Evolutionary conservation across 352 stramenopile species (phyloP), one percentile per base, ranked within the genome.

Genomic region (Phytopythium montanum): DNA sequence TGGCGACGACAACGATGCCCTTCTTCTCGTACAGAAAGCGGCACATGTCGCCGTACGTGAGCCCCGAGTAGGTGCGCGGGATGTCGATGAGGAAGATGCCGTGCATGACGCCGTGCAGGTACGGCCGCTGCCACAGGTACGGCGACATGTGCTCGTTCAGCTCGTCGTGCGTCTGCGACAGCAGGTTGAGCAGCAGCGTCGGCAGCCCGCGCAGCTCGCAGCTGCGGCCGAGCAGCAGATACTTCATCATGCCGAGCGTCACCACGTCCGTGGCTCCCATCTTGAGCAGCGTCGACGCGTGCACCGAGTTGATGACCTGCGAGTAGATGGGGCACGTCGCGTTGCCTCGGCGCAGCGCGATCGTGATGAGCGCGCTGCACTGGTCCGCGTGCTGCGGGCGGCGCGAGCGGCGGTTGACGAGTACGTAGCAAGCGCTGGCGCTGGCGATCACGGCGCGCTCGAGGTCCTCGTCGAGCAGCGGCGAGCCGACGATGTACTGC

Each of bases 401-500:
- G 10, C 36, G 60, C 1, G 79, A 66, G 29, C 77, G 75, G 9
- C 81, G 70, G 39, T 88, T 91, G 36, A 91, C 79, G 18, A 91
- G 61, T 3, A 93, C 81, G 54, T 80, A 93, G 56, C 84, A 91
- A 4, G 81, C 79, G 21, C 71, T 81, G 2, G 75, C 78, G 44
- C 68, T 64, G 21, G 73, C 64, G 23, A 93, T 50, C 12, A 85
- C 69, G 6, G 80, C 85, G 28, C 85, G 79, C 0, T 72, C 65
- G 18, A 96, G 65, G 44, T 96, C 85, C 54, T 90, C 75, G 39
- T 94, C 84, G 8, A 88, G 71, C 73, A 95, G 76, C 0, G 85
- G 83, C 0, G 76, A 94, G 0, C 87, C 87, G 25, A 93, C 81
- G 26, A 96, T 83, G 55, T 96, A 96, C 55, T 90, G 85, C 25